Percentiles rank a stretch among this genome's conserved stretches.
Conservation (phyloP, 345 rosid species). For the Syzygium jambos region DNA sequence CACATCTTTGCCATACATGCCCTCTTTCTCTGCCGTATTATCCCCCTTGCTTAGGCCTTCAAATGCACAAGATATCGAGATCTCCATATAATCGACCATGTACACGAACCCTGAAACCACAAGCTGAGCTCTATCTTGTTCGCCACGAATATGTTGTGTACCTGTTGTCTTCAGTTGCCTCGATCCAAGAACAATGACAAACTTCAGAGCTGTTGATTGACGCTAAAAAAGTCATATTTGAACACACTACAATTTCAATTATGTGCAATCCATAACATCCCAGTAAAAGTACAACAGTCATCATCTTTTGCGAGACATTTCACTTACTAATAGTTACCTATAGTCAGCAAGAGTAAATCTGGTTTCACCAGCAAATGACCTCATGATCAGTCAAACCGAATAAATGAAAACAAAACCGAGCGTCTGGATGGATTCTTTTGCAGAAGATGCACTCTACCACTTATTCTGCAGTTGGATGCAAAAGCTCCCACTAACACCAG, state of each 20-base stretch:
- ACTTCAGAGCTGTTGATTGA: not conserved
- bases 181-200: not conserved
- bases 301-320: not conserved
- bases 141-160: not conserved
- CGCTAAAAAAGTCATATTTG: not conserved
- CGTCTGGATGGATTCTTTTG: not conserved
- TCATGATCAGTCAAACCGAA: not conserved
- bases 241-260: not conserved
- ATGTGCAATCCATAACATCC: not conserved
- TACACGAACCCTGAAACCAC: not conserved
- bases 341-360: not conserved
- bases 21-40: not conserved
- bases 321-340: not conserved
- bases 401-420: not conserved
- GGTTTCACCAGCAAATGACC: not conserved
- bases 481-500: not conserved
- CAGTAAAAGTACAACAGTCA: not conserved
- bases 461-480: not conserved
- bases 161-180: not conserved
- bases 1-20: not conserved
- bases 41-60: not conserved
- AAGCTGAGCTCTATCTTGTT: not conserved
- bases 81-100: not conserved
- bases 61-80: not conserved
- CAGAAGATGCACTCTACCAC: not conserved